Percentiles rank a stretch among this genome's conserved stretches.
These are phyloP conservation scores for Dichotomopilus funicola DNA, from an alignment of 2,329 filamentous ascomycete species.

Conservation along the genomic window DNA sequence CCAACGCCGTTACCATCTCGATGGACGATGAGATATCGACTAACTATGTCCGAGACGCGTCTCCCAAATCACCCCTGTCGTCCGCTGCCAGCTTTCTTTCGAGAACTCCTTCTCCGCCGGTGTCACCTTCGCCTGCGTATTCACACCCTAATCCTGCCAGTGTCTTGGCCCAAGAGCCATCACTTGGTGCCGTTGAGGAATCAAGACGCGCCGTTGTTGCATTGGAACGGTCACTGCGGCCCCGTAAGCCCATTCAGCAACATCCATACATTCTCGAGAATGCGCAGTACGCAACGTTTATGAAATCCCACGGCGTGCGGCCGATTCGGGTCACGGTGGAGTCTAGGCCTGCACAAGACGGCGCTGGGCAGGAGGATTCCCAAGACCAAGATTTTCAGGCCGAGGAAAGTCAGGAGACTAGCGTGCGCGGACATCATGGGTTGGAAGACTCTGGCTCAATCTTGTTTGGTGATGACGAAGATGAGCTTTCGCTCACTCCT, in stretches of 20 bases:
- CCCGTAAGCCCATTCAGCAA: constrained; percentile 55
- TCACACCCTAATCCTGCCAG: not conserved
- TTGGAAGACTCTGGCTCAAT: constrained; percentile 19
- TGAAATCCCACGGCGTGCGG: constrained; percentile 49
- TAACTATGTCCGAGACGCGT: constrained; percentile 31
- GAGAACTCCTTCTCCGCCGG: constrained; percentile 17
- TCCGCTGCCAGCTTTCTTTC: constrained; percentile 16
- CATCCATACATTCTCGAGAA: constrained; percentile 53
- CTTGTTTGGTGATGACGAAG: constrained; percentile 22
- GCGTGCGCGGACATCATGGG: constrained; percentile 8
- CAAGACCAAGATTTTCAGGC: constrained; percentile 44
- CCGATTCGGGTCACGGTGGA: constrained; percentile 40
- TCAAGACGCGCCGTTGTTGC: constrained; percentile 26
- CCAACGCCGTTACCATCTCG: not conserved
- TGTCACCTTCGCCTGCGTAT: constrained; percentile 22
- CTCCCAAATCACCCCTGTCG: not conserved
- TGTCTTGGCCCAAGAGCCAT: not conserved
- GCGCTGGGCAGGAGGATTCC: constrained; percentile 36
- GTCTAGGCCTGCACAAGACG: constrained; percentile 21
- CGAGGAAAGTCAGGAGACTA: constrained; percentile 43
- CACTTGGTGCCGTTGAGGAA: not conserved
- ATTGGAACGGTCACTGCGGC: constrained; percentile 46
- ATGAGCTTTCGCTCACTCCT: constrained; percentile 27
- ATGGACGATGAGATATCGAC: constrained; percentile 31
- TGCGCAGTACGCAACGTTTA: constrained; percentile 45